Base-by-base conservation (phyloP, 169 alveolate species). In the Babesia gibsoni region DNA sequence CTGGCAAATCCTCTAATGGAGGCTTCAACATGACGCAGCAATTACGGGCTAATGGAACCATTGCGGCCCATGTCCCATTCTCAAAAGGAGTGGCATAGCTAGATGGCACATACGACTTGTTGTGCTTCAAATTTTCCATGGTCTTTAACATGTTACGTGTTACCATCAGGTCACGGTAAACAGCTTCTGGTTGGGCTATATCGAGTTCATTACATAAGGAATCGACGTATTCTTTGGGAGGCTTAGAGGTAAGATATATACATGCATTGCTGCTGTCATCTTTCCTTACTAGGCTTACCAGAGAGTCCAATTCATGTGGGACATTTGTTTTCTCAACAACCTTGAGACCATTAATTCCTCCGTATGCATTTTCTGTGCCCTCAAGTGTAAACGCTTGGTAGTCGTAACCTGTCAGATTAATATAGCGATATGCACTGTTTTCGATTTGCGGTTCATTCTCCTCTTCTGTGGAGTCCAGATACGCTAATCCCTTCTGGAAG, bases 21-120 rank as follows among this genome's bases (percentile, higher is more conserved):
- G 72, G 18, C 29, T 64, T 56, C 32, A 78, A 29, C 25, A 42
- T 37, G 22, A 78, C 82, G 43, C 74, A 52, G 36, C 83, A 66
- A 63, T 78, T 78, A 33, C 79, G 73, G 42, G 74, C 64, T 20
- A 78, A 37, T 22, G 87, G 77, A 9, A 78, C 74, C 67, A 61
- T 63, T 20, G 74, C 48, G 6, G 79, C 73, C 35, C 49, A 39
- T 6, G 74, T 67, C 6, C 87, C 87, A 42, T 56, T 67, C 33
- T 66, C 66, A 49, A 52, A 78, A 27, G 72, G 64, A 41, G 63
- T 22, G 23, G 39, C 33, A 41, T 50, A 54, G 29, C 58, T 73
- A 14, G 81, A 69, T 4, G 77, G 77, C 53, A 52, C 6, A 12
- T 32, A 52, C 2, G 81, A 48, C 35, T 56, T 69, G 65, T 72